Base-by-base conservation (phyloP, 805 yeast genomes). In the Schwanniomyces polymorphus region DNA sequence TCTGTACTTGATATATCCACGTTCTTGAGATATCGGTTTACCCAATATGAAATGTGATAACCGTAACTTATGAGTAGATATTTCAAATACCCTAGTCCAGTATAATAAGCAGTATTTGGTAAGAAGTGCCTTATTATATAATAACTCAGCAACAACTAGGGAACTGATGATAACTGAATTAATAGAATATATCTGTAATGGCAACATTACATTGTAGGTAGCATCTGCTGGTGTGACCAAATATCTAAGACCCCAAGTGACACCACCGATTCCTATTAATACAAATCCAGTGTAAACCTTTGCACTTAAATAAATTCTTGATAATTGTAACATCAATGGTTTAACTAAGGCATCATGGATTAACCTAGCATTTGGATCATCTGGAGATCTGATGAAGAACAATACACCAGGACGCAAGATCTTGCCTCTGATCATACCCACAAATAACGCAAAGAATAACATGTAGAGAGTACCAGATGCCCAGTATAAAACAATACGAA, bases 301-400 rank as follows among this genome's bases (percentile, higher is more conserved):
- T 16, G 84, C 92, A 26, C 96, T 86, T 25, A 89, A 65, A 2
- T 75, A 74, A 27, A 91, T 84, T 52, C 96, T 76, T 26, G 86
- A 81, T 18, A 91, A 51, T 61, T 94, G 97, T 40, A 85, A 70
- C 7, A 66, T 52, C 57, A 92, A 78, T 0, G 97, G 88, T 54
- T 87, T 82, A 48, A 87, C 85, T 44, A 94, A 66, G 1, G 96
- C 94, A 61, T 91, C 97, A 54, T 90, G 92, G 37, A 92, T 78
- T 10, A 94, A 79, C 54, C 92, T 82, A 40, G 90, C 84, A 56
- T 88, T 86, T 34, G 96, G 97, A 61, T 94, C 97, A 56, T 91
- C 97, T 4, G 97, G 97, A 18, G 96, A 90, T 56, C 97, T 79
- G 50, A 94, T 87, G 69, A 94, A 94, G 64, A 83, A 94, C 41